Evolutionary conservation across 305 asterid genomes (phyloP).

Genomic region (Fraxinus ornus): DNA sequence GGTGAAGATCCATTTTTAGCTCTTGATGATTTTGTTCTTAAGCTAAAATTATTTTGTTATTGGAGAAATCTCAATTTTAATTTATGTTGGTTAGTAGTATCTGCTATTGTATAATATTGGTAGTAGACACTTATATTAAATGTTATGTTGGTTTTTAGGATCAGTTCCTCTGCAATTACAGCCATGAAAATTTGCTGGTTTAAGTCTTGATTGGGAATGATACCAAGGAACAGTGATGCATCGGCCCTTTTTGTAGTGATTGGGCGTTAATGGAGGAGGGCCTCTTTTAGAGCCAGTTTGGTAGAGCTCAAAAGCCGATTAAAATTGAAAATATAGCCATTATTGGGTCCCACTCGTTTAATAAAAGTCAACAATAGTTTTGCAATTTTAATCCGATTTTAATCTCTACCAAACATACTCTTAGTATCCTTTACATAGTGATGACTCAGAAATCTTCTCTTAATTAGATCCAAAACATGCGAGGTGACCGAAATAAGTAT

Average conservation of each 20-base stretch:
- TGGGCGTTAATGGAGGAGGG: background rate
- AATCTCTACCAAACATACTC: no score
- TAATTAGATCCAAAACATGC: background rate
- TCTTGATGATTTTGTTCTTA: background rate
- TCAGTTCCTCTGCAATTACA: background rate
- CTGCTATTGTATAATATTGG: background rate
- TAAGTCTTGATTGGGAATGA: background rate
- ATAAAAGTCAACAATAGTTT: no score
- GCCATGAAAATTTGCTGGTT: background rate
- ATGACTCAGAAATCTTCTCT: background rate
- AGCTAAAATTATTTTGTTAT: background rate
- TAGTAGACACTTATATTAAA: background rate
- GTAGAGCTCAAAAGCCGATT: no score
- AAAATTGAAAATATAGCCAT: no score
- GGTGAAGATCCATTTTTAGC: background rate
- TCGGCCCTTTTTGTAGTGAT: background rate
- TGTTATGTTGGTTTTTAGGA: background rate
- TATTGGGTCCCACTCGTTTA: no score
- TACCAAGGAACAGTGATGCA: background rate
- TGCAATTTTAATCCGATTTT: no score
- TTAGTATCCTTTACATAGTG: background rate
- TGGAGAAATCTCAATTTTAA: background rate
- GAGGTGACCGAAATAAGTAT: background rate
- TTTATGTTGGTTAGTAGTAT: background rate
- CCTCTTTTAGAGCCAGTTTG: background rate